phyloP scores from a whole-genome alignment of 73 alveolate species.

The Effrenium voratum region DNA sequence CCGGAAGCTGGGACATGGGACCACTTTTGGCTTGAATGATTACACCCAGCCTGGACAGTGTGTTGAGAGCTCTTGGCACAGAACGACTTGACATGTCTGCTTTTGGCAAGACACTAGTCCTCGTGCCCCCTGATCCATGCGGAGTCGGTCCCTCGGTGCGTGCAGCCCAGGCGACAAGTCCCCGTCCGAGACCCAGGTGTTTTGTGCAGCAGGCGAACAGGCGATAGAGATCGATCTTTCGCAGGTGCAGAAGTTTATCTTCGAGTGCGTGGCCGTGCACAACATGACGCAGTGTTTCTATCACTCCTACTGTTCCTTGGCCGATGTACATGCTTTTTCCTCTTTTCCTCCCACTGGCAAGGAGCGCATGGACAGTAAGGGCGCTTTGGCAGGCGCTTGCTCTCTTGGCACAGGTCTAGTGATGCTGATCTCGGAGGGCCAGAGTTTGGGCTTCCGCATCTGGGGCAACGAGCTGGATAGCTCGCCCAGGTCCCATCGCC shows the following conservation, averaged over 20 bases:
- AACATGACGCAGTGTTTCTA: slow-evolving; percentile 61
- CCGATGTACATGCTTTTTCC: background rate
- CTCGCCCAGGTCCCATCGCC: background rate
- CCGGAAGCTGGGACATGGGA: no score
- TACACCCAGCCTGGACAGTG: no score
- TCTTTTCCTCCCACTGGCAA: background rate
- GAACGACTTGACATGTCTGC: no score
- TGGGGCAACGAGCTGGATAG: slow-evolving; percentile 64
- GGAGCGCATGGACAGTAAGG: background rate
- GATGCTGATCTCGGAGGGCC: slow-evolving; percentile 68
- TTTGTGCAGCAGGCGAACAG: background rate
- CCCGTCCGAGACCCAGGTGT: background rate
- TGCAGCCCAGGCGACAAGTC: slow-evolving; percentile 46
- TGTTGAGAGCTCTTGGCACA: no score
- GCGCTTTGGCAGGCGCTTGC: background rate
- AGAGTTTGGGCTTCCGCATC: slow-evolving; percentile 18
- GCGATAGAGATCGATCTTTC: background rate
- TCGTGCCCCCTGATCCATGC: no score
- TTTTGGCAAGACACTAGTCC: no score
- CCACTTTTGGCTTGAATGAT: no score
- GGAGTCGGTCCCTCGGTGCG: no score
- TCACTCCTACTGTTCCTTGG: slow-evolving; percentile 43
- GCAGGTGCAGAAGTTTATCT: slow-evolving; percentile 52
- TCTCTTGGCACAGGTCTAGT: slow-evolving; percentile 38
- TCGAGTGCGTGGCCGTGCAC: slow-evolving; percentile 90